These are phyloP conservation scores for Discostella stelligera DNA, from an alignment of 352 stramenopile species.

Conservation along the genomic window DNA sequence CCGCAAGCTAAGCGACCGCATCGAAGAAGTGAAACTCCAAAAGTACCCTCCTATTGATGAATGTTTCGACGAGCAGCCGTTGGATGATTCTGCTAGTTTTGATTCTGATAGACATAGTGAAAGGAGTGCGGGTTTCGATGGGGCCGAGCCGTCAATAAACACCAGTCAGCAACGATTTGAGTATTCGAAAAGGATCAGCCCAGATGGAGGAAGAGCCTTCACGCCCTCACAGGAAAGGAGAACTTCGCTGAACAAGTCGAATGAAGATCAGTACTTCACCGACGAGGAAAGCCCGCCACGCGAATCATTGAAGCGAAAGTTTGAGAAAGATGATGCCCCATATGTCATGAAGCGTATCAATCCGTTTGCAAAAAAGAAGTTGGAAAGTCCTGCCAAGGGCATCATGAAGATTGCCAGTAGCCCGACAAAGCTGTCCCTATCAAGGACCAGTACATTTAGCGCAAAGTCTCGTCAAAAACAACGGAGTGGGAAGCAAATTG, in stretches of 20 bases:
- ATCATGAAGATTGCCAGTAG: conserved; percentile 26
- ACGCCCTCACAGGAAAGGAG: conserved; percentile 19
- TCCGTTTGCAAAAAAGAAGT: conserved; percentile 57
- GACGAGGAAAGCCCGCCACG: conserved; percentile 31
- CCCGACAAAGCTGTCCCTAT: conserved; percentile 40
- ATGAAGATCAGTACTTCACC: conserved; percentile 11
- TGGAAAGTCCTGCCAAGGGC: conserved; percentile 45
- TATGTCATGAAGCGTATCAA: conserved; percentile 33
- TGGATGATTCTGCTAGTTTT: conserved; percentile 36
- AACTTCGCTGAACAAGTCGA: neutral
- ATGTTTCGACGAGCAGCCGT: conserved; percentile 35
- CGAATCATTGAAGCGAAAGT: conserved; percentile 38
- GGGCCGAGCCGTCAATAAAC: conserved; percentile 17
- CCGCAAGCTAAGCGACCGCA: conserved; percentile 61
- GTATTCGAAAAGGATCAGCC: conserved; percentile 33
- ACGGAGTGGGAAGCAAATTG: conserved; percentile 43
- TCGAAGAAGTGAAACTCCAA: conserved; percentile 57
- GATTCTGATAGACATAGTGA: conserved; percentile 19
- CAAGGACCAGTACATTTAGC: conserved; percentile 40
- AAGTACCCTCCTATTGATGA: conserved; percentile 49
- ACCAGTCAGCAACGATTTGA: conserved; percentile 23
- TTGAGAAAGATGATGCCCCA: conserved; percentile 8
- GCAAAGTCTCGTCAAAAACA: conserved; percentile 40
- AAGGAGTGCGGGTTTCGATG: conserved; percentile 33
- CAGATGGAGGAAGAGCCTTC: conserved; percentile 12